phyloP scores from a whole-genome alignment of 192 early-diverging fungal genomes.

The Coemansia sp. region DNA sequence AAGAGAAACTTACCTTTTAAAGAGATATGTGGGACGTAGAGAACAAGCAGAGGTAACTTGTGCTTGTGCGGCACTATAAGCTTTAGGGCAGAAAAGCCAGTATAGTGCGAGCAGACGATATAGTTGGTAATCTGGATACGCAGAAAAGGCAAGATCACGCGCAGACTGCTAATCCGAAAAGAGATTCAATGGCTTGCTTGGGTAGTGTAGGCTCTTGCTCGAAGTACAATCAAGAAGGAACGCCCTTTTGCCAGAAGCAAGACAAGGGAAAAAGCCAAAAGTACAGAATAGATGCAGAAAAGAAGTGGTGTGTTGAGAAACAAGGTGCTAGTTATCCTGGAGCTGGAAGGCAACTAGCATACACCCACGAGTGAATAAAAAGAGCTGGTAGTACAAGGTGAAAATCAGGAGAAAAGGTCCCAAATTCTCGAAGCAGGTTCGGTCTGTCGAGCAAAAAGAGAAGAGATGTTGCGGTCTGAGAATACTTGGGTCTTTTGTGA shows the following conservation, averaged over 20 bases:
- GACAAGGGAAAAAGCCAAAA: conserved; percentile 7
- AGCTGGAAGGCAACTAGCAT: conserved; percentile 6
- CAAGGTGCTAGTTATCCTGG: neutral
- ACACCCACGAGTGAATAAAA: conserved; percentile 10
- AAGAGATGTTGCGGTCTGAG: neutral
- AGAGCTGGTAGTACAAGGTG: conserved; percentile 12
- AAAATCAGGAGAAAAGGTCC: neutral
- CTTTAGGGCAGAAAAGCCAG: conserved; percentile 17
- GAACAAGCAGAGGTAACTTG: neutral
- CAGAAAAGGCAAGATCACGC: conserved; percentile 6
- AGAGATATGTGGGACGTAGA: neutral
- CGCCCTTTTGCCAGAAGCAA: neutral
- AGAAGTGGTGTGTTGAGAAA: neutral
- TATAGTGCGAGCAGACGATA: conserved; percentile 30
- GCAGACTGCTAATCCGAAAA: conserved; percentile 12
- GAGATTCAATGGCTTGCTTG: neutral
- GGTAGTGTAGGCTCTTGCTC: neutral
- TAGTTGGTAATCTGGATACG: too few relatives aligned
- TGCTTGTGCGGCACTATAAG: conserved; percentile 25
- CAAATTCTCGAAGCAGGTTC: neutral
- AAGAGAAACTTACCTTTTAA: neutral
- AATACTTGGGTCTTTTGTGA: neutral
- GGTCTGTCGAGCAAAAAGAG: neutral
- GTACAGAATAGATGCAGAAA: conserved; percentile 21
- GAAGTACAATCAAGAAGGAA: neutral